These are phyloP conservation scores for Fraxinus sp. DNA, from an alignment of 305 asterid genomes.

Conservation along the genomic window DNA sequence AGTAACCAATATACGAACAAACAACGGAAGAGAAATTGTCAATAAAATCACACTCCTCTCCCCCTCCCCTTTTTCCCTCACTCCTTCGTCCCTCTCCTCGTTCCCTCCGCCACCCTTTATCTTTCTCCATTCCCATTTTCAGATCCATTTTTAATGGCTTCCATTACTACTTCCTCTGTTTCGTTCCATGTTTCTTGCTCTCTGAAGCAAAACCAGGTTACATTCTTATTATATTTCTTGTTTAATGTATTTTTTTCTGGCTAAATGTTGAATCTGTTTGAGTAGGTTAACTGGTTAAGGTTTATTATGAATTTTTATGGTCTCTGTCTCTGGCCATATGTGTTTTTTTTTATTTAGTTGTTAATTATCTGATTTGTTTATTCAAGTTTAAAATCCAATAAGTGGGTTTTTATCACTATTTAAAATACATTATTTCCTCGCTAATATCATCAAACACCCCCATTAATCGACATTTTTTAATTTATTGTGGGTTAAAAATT, in stretches of 20 bases:
- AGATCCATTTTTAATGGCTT: conserved; percentile 66
- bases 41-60: conserved; percentile 22
- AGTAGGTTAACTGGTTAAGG: not conserved
- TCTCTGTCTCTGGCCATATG: not conserved
- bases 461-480: not conserved
- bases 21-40: conserved; percentile 22
- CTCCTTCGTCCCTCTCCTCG: conserved; percentile 46
- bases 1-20: not conserved
- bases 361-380: not conserved
- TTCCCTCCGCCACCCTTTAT: conserved; percentile 62
- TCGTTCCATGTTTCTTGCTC: conserved; percentile 48
- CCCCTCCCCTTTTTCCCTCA: not conserved
- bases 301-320: not conserved
- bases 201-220: conserved; percentile 57
- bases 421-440: too few relatives aligned
- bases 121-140: conserved; percentile 16
- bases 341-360: not conserved
- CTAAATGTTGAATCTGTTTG: not conserved
- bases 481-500: not conserved
- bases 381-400: not conserved
- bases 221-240: not conserved
- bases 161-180: conserved; percentile 55
- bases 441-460: too few relatives aligned
- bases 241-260: not conserved
- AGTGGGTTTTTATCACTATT: not conserved